Evolutionary conservation across 768 basidiomycete species (phyloP).

Genomic region (Cubamyces sp.): DNA sequence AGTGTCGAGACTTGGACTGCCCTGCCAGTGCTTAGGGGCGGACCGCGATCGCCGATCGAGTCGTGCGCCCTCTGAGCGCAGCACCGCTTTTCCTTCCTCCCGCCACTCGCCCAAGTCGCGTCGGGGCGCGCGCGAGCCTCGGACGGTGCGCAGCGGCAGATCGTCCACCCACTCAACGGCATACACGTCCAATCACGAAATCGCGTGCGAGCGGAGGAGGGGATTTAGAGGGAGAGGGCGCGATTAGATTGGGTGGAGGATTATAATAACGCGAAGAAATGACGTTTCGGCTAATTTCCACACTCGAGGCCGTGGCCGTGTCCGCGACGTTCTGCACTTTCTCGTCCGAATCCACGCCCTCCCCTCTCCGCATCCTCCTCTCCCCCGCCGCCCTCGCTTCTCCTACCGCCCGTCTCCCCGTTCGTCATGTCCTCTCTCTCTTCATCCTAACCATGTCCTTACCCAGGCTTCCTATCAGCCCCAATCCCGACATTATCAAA

Average conservation of each 20-base stretch:
- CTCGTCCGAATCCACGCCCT: background rate
- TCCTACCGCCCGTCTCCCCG: background rate
- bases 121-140: background rate
- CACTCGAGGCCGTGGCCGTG: background rate
- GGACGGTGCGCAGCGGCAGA: too few species aligned
- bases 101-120: background rate
- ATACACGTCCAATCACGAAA: background rate
- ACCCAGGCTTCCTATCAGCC: background rate
- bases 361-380: background rate
- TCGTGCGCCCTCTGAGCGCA: background rate
- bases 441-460: slow-evolving; percentile 5
- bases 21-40: slow-evolving; percentile 1
- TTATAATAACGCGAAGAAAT: background rate
- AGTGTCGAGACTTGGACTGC: background rate
- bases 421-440: slow-evolving; percentile 11
- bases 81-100: background rate
- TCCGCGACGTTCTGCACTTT: background rate
- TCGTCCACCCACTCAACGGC: background rate
- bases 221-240: background rate
- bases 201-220: background rate
- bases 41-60: slow-evolving; percentile 19
- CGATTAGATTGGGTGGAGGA: background rate
- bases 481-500: background rate
- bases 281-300: slow-evolving; percentile 21
- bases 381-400: background rate